phyloP scores from a whole-genome alignment of 768 basidiomycete genomes.

The Coprinopsis strossmayeri region DNA sequence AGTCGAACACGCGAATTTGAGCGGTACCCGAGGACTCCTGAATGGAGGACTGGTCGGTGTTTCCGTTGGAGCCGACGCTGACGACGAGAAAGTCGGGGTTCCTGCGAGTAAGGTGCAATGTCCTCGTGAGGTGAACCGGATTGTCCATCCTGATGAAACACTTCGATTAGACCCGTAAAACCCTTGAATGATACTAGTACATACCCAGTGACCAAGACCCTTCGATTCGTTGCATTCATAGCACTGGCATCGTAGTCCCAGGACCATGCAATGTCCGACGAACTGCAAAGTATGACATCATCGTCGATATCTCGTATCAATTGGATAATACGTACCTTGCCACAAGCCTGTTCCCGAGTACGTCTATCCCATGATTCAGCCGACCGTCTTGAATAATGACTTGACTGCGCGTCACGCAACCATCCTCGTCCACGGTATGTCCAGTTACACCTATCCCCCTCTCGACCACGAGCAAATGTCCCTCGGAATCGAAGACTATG shows the following conservation, averaged over 20 bases:
- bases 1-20: constrained; percentile 8
- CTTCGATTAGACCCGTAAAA: background rate
- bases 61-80: constrained; percentile 6
- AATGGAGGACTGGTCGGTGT: constrained; percentile 6
- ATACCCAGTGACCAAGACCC: constrained; percentile 5
- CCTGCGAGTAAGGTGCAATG: constrained; percentile 2
- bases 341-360: constrained; percentile 3
- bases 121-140: constrained; percentile 5
- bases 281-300: background rate
- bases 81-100: constrained; percentile 4
- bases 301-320: background rate
- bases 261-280: constrained; percentile 7
- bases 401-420: constrained; percentile 7
- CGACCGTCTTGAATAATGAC: constrained; percentile 1
- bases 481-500: constrained; percentile 1
- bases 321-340: constrained; percentile 2
- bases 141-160: constrained; percentile 5
- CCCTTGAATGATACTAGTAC: background rate
- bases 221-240: constrained; percentile 1
- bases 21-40: constrained; percentile 2
- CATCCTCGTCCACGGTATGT: constrained; percentile 5
- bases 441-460: constrained; percentile 6
- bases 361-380: constrained; percentile 9
- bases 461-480: constrained; percentile 6
- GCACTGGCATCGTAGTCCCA: constrained; percentile 6